Evolutionary conservation across 441 rosid species (phyloP).

Genomic region (Populus hybrid): DNA sequence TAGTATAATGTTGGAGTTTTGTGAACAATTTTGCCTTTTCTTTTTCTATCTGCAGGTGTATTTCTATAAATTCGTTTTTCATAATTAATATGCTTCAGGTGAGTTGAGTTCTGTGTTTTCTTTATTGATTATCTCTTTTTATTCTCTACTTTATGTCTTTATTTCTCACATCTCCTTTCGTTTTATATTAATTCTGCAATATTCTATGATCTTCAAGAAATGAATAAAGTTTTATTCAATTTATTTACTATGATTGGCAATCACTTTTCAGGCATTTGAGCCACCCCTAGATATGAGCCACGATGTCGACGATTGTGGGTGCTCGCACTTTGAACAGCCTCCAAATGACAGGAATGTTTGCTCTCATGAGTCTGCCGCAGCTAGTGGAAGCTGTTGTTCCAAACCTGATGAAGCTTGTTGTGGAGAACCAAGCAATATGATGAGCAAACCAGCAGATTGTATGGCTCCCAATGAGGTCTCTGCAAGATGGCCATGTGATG

Average conservation of each 20-base stretch:
- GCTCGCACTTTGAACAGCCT: conserved; percentile 36
- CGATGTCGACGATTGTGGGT: conserved; percentile 51
- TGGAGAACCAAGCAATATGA: conserved; percentile 29
- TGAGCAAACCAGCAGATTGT: conserved; percentile 24
- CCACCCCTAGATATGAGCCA: conserved; percentile 96
- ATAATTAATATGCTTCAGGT: conserved; percentile 91
- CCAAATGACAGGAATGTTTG: conserved; percentile 43
- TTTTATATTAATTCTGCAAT: not conserved
- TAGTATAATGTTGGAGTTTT: not conserved
- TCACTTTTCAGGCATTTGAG: conserved; percentile 76
- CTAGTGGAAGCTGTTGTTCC: conserved; percentile 39
- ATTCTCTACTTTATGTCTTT: not conserved
- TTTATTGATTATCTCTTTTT: not conserved
- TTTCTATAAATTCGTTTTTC: conserved; percentile 73
- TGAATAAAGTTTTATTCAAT: conserved; percentile 3
- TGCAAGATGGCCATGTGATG: conserved; percentile 9
- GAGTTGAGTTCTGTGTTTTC: conserved; percentile 23
- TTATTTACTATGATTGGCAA: conserved; percentile 18
- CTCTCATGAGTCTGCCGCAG: conserved; percentile 41
- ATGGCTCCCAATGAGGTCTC: conserved; percentile 33
- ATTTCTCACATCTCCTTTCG: not conserved
- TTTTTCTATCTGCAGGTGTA: conserved; percentile 60
- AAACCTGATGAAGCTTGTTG: conserved; percentile 22
- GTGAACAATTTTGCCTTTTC: conserved; percentile 13
- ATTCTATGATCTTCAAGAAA: not conserved